Conservation (phyloP, 2,329 filamentous ascomycete genomes). For the Fusarium sp. region DNA sequence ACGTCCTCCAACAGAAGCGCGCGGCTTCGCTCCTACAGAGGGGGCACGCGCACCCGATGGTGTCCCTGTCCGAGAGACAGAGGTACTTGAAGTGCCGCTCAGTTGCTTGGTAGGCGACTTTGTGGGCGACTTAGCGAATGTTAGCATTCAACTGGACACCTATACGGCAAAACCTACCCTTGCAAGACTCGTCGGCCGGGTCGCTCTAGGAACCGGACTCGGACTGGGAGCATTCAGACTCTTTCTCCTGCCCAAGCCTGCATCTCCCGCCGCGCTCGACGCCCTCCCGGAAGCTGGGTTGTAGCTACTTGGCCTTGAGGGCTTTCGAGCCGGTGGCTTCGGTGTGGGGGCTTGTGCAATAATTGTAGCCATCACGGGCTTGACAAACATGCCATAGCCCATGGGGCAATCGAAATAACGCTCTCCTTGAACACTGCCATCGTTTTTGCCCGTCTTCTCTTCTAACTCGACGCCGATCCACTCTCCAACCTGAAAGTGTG, state of each 20-base stretch:
- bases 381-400: constrained; percentile 86
- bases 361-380: constrained; percentile 75
- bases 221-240: constrained; percentile 80
- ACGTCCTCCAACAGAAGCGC: constrained; percentile 67
- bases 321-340: constrained; percentile 55
- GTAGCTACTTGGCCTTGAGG: constrained; percentile 64
- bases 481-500: constrained; percentile 82
- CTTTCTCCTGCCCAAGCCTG: constrained; percentile 70
- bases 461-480: constrained; percentile 94
- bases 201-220: constrained; percentile 72
- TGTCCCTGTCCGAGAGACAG: constrained; percentile 73
- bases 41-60: constrained; percentile 67
- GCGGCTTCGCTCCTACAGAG: constrained; percentile 62
- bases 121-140: constrained; percentile 72
- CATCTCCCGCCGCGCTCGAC: constrained; percentile 62
- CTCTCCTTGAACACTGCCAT: constrained; percentile 88
- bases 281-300: constrained; percentile 55
- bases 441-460: constrained; percentile 87
- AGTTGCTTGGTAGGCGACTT: constrained; percentile 85
- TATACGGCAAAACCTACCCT: constrained; percentile 59
- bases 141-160: constrained; percentile 32
- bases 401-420: constrained; percentile 88
- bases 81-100: constrained; percentile 65
- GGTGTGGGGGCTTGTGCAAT: constrained; percentile 62
- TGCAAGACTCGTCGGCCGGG: constrained; percentile 67